Percentiles rank a stretch among this genome's conserved stretches.
These are phyloP conservation scores for Chrysosporium keratinophilum DNA, from an alignment of 2,329 filamentous ascomycete species.

Conservation along the genomic window DNA sequence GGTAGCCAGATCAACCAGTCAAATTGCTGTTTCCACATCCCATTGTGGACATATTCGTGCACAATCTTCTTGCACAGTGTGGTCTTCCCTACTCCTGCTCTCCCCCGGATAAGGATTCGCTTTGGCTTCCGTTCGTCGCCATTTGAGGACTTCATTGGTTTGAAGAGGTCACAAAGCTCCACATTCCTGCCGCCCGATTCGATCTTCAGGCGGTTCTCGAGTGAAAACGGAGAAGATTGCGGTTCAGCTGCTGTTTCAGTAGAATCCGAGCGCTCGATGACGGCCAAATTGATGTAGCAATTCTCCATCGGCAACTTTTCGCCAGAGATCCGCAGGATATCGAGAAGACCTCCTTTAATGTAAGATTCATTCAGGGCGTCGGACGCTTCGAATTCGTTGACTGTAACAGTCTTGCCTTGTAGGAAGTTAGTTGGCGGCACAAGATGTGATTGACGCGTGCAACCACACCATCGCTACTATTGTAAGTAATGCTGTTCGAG, in stretches of 20 bases:
- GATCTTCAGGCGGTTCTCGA: background rate
- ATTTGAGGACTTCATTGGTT: slow-evolving; percentile 18
- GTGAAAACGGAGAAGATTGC: slow-evolving; percentile 7
- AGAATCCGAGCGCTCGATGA: slow-evolving; percentile 21
- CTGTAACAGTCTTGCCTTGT: no score
- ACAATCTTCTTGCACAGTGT: slow-evolving; percentile 38
- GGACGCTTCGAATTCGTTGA: no score
- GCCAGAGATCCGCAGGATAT: slow-evolving; percentile 31
- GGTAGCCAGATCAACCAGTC: slow-evolving; percentile 35
- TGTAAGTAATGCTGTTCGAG: no score
- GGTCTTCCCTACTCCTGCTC: slow-evolving; percentile 34
- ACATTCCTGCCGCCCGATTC: background rate
- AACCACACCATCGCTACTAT: no score
- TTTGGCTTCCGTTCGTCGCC: slow-evolving; percentile 18
- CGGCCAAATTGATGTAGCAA: slow-evolving; percentile 35
- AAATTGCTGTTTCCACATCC: slow-evolving; percentile 24
- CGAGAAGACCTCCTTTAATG: slow-evolving; percentile 18
- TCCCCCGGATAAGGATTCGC: slow-evolving; percentile 31
- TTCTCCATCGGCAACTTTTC: slow-evolving; percentile 26
- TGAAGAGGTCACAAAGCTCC: slow-evolving; percentile 19
- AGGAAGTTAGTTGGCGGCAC: no score
- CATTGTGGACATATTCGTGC: slow-evolving; percentile 23
- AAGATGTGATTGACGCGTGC: no score
- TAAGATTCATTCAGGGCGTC: slow-evolving; percentile 2
- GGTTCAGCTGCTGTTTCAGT: background rate